Evolutionary conservation across 306 rosid species (phyloP).

Genomic region (Neltuma alba): DNA sequence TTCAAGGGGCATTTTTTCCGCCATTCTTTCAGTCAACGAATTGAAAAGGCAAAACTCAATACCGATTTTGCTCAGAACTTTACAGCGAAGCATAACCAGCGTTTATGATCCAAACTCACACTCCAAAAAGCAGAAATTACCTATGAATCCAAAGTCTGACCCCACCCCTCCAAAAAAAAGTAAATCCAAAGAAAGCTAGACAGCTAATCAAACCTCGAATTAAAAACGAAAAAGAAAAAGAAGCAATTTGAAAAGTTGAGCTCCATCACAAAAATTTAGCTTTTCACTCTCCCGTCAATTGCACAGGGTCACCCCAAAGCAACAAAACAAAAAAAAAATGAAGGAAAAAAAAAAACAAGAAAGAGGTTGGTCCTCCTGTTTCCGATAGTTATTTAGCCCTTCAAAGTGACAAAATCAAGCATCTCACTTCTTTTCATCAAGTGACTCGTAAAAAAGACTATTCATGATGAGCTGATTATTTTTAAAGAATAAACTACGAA

Average conservation of each 20-base stretch:
- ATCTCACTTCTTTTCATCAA: background rate
- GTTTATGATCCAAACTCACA: background rate
- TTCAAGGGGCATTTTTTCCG: constrained; percentile 18
- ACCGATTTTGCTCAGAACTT: constrained; percentile 9
- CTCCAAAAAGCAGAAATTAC: background rate
- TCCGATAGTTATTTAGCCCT: background rate
- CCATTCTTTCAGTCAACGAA: constrained; percentile 1
- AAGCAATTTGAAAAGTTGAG: background rate
- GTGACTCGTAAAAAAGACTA: background rate
- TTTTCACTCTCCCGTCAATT: background rate
- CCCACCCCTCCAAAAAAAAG: background rate
- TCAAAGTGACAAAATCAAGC: background rate
- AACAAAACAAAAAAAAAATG: too few relatives aligned
- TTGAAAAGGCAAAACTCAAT: background rate
- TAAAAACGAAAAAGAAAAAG: background rate
- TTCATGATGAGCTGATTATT: background rate
- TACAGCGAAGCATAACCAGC: background rate
- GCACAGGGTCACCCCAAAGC: background rate
- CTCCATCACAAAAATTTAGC: background rate
- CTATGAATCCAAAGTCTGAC: background rate
- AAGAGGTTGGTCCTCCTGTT: background rate
- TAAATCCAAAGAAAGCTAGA: background rate
- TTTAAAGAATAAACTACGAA: background rate
- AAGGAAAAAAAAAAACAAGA: too few relatives aligned
- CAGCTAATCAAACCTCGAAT: background rate